Conservation (phyloP, 2,329 filamentous ascomycete species). For the Curvularia hawaiiensis region DNA sequence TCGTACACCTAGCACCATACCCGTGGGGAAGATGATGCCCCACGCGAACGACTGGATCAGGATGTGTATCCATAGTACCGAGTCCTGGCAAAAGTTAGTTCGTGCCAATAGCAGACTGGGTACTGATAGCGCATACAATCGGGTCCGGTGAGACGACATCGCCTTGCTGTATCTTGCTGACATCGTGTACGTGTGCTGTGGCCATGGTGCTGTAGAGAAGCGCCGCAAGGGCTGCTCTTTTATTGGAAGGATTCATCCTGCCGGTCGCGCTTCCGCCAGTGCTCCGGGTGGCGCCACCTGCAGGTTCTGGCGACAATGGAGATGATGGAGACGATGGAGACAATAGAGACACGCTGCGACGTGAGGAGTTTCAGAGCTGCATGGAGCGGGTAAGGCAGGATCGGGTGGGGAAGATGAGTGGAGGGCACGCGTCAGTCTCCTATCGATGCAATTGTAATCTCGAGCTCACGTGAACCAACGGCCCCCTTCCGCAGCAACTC, state of each 20-base stretch:
- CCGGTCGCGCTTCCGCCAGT: constrained; percentile 8
- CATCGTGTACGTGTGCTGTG: constrained; percentile 49
- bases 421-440: constrained; percentile 11
- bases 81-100: constrained; percentile 59
- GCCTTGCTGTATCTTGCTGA: constrained; percentile 47
- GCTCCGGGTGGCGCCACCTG: constrained; percentile 9
- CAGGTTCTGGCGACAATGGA: constrained; percentile 8
- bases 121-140: constrained; percentile 33
- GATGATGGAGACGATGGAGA: neutral
- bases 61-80: constrained; percentile 92
- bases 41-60: constrained; percentile 85
- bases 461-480: constrained; percentile 32
- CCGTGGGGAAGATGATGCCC: constrained; percentile 88
- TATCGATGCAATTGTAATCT: constrained; percentile 28
- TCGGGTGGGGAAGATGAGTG: neutral
- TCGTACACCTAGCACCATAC: constrained; percentile 92
- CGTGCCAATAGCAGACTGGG: neutral
- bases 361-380: constrained; percentile 23
- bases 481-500: constrained; percentile 15
- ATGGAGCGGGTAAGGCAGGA: constrained; percentile 9
- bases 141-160: constrained; percentile 44
- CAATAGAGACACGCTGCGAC: constrained; percentile 19
- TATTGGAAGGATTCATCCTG: constrained; percentile 20
- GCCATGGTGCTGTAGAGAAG: constrained; percentile 35
- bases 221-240: constrained; percentile 23